phyloP scores from a whole-genome alignment of 164 flowering plant species.

The Vitis amurensis region DNA sequence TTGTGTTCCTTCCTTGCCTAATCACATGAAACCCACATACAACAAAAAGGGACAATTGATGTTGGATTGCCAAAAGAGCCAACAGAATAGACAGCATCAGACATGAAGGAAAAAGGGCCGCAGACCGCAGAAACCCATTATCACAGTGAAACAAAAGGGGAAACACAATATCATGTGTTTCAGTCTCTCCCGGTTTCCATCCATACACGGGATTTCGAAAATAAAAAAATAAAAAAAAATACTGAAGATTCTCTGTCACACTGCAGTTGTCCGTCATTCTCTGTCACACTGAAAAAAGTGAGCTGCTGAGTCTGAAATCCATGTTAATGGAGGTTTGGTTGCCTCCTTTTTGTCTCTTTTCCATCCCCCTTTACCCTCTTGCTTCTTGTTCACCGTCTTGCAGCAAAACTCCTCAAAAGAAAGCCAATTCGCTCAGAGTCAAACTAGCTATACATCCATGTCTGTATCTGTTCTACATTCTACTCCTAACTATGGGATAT shows the following conservation, averaged over 20 bases:
- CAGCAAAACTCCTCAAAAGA: not conserved
- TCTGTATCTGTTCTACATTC: not conserved
- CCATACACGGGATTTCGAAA: no score
- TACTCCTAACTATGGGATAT: not conserved
- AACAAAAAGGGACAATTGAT: conserved; percentile 14
- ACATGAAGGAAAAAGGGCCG: not conserved
- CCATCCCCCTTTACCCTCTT: not conserved
- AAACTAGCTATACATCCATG: no score
- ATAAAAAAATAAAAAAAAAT: no score
- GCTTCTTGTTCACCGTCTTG: not conserved
- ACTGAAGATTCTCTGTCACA: conserved; percentile 11
- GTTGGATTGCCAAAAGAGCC: conserved; percentile 10
- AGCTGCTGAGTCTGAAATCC: conserved; percentile 4
- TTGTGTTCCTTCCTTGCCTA: not conserved
- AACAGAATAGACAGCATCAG: not conserved
- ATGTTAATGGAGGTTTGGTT: not conserved
- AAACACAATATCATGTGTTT: no score
- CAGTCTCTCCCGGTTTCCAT: no score
- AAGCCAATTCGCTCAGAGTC: conserved; percentile 3
- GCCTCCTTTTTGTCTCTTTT: not conserved
- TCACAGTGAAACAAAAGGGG: no score
- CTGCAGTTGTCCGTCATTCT: conserved; percentile 13
- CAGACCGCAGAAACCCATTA: no score
- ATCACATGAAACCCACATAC: conserved; percentile 27
- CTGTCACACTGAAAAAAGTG: conserved; percentile 3